Evolutionary conservation across 805 yeast species (phyloP).

Genomic region (Candida tallmaniae): DNA sequence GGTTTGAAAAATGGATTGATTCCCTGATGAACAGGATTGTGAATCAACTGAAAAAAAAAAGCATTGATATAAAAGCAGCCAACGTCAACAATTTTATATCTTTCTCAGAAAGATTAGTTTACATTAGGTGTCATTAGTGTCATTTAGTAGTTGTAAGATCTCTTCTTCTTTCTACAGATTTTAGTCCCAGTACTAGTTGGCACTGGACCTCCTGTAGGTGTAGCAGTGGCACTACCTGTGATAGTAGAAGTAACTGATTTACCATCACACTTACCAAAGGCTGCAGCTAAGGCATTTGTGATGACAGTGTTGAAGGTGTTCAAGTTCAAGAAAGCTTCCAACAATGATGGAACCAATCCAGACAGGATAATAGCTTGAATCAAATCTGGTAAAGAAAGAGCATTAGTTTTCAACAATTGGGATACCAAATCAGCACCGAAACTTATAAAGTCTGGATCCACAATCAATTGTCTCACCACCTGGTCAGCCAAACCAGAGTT

Average conservation of each 20-base stretch:
- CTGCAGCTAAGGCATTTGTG: conserved; percentile 41
- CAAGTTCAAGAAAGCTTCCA: conserved; percentile 35
- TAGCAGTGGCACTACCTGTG: conserved; percentile 15
- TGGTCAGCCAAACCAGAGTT: conserved; percentile 37
- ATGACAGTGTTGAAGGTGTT: conserved; percentile 36
- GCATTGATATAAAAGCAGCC: too few species aligned
- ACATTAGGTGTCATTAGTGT: too few species aligned
- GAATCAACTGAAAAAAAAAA: too few species aligned
- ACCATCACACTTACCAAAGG: conserved; percentile 33
- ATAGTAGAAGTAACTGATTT: conserved; percentile 23
- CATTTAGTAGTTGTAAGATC: conserved; percentile 18
- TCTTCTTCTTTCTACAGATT: conserved; percentile 20
- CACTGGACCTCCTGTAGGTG: conserved; percentile 12
- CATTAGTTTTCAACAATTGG: conserved; percentile 24
- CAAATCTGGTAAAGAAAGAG: conserved; percentile 23
- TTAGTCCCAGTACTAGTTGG: conserved; percentile 13
- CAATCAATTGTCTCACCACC: conserved; percentile 34
- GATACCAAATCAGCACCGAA: conserved; percentile 36
- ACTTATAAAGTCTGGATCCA: conserved; percentile 31
- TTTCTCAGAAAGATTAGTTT: too few species aligned
- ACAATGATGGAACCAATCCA: conserved; percentile 33
- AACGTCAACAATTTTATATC: too few species aligned
- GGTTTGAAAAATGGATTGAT: too few species aligned
- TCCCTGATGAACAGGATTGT: too few species aligned
- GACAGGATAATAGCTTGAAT: conserved; percentile 28